These are phyloP conservation scores for Albizia julibrissin DNA, from an alignment of 306 rosid species.

Conservation along the genomic window DNA sequence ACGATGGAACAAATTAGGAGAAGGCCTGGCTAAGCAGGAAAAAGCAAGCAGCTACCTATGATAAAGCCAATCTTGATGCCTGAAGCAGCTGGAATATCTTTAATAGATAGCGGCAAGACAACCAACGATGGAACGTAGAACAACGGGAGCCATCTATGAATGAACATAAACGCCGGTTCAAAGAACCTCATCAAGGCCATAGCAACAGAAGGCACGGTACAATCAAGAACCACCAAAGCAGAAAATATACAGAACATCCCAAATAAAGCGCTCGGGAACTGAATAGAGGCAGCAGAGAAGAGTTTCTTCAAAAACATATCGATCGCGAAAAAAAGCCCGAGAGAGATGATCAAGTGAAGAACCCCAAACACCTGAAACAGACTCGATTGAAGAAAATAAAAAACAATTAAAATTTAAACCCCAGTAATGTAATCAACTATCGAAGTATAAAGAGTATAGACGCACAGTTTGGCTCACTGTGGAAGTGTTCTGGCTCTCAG, in stretches of 20 bases:
- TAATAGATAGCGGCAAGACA: slow-evolving; percentile 79
- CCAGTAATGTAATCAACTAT: background rate
- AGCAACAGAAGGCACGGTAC: slow-evolving; percentile 70
- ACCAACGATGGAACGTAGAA: slow-evolving; percentile 93
- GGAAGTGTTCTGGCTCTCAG: slow-evolving; percentile 53
- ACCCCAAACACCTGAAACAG: slow-evolving; percentile 54
- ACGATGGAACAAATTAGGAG: slow-evolving; percentile 4
- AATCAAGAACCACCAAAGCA: slow-evolving; percentile 62
- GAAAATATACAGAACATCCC: slow-evolving; percentile 97
- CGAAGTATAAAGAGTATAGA: background rate
- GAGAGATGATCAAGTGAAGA: slow-evolving; percentile 67
- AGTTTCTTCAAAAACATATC: slow-evolving; percentile 66
- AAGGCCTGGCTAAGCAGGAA: background rate
- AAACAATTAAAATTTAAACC: background rate
- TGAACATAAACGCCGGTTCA: slow-evolving; percentile 82
- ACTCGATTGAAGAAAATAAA: background rate
- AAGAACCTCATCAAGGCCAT: slow-evolving; percentile 70
- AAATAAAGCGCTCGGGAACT: slow-evolving; percentile 91
- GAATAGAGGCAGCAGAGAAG: slow-evolving; percentile 77
- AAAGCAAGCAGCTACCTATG: slow-evolving; percentile 52
- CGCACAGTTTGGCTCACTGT: slow-evolving; percentile 57
- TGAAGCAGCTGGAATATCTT: slow-evolving; percentile 84
- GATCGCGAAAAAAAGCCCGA: slow-evolving; percentile 66
- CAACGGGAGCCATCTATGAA: slow-evolving; percentile 94
- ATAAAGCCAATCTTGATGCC: slow-evolving; percentile 83